Percentiles rank a stretch among this genome's conserved stretches.
Evolutionary conservation across 441 rosid species (phyloP).

Genomic region (Adansonia grandidieri): DNA sequence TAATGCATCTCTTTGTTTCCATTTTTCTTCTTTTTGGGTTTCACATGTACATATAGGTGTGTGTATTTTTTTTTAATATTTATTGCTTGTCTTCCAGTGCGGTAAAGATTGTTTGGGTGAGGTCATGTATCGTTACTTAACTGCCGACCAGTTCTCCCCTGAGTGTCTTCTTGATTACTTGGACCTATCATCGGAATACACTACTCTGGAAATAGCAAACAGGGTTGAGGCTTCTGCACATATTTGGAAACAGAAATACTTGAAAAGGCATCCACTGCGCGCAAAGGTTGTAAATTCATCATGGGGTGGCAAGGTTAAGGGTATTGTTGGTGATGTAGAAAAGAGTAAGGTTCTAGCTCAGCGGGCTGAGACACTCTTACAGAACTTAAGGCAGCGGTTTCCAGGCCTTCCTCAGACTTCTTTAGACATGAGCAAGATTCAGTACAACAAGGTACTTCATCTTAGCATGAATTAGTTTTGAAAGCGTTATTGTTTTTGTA

Average conservation of each 20-base stretch:
- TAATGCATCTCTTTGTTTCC: not conserved
- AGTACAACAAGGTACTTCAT: constrained; percentile 74
- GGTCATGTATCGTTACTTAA: constrained; percentile 73
- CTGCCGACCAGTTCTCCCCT: constrained; percentile 79
- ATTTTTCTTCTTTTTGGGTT: not conserved
- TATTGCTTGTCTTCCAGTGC: constrained; percentile 47
- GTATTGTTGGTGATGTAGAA: constrained; percentile 63
- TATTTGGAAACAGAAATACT: constrained; percentile 78
- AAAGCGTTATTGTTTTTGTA: not conserved
- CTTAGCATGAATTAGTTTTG: not conserved
- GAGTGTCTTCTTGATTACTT: constrained; percentile 88
- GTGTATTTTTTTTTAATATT: not conserved
- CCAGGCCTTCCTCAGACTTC: constrained; percentile 94
- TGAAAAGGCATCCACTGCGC: constrained; percentile 48
- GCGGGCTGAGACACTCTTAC: constrained; percentile 79
- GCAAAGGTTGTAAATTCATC: constrained; percentile 54
- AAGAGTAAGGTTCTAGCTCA: constrained; percentile 64
- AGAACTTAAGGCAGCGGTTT: constrained; percentile 73
- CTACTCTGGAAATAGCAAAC: constrained; percentile 77
- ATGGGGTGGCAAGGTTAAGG: constrained; percentile 90
- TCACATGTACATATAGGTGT: not conserved
- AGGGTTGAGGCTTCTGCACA: constrained; percentile 84
- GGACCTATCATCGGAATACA: constrained; percentile 87
- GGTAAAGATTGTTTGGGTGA: constrained; percentile 92
- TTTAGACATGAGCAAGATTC: constrained; percentile 94